phyloP scores from a whole-genome alignment of 805 yeast genomes.

The Spathaspora passalidarum region DNA sequence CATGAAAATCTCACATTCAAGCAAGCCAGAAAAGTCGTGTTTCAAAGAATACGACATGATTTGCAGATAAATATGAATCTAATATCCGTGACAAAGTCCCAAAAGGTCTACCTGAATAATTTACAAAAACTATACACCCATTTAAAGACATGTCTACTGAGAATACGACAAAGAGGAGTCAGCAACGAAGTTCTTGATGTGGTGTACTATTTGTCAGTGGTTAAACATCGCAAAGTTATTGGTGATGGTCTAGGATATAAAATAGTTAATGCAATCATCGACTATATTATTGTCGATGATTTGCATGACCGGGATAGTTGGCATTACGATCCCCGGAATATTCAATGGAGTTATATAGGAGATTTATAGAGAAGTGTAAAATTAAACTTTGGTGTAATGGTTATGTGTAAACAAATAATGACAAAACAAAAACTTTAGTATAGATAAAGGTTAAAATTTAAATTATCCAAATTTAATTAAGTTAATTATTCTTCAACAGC shows the following conservation, averaged over 20 bases:
- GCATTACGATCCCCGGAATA: constrained; percentile 18
- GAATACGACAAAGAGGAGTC: neutral
- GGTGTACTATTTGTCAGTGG: constrained; percentile 11
- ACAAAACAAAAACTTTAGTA: too few species aligned
- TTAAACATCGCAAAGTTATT: constrained; percentile 10
- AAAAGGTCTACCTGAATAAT: constrained; percentile 17
- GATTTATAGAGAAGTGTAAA: neutral
- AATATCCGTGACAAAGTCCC: constrained; percentile 22
- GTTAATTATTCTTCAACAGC: too few species aligned
- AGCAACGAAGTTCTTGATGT: constrained; percentile 11
- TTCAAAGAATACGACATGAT: constrained; percentile 25
- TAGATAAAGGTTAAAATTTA: too few species aligned
- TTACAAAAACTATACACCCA: constrained; percentile 11
- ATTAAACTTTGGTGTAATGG: too few species aligned
- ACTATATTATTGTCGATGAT: constrained; percentile 16
- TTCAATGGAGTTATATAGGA: constrained; percentile 14
- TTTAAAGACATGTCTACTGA: constrained; percentile 6
- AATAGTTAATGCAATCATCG: constrained; percentile 24
- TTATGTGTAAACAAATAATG: neutral
- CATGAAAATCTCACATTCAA: constrained; percentile 1
- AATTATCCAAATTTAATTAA: too few species aligned
- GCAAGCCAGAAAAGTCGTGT: constrained; percentile 13
- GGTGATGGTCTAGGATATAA: constrained; percentile 14
- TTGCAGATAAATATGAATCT: constrained; percentile 20
- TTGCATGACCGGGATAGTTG: constrained; percentile 18